These are phyloP conservation scores for Rhodamnia argentea DNA, from an alignment of 345 rosid genomes.

Conservation along the genomic window DNA sequence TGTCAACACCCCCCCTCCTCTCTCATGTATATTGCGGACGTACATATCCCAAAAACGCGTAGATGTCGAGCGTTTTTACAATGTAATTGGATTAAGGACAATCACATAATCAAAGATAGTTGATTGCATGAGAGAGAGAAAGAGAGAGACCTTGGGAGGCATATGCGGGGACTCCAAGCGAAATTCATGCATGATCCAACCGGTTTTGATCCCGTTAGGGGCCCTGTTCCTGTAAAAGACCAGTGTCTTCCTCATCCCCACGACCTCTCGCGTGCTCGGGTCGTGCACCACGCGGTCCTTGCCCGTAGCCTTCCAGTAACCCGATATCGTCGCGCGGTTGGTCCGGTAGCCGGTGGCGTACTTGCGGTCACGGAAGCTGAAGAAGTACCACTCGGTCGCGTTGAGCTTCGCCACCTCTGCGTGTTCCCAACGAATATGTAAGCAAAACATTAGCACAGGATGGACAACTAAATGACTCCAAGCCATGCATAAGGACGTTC, in stretches of 20 bases:
- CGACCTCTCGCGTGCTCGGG: constrained; percentile 60
- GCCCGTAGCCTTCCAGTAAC: constrained; percentile 98
- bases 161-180: constrained; percentile 85
- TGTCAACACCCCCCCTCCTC: neutral
- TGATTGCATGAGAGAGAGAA: neutral
- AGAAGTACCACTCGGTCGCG: constrained; percentile 96
- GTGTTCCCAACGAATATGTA: neutral
- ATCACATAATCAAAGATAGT: neutral
- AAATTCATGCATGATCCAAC: constrained; percentile 99
- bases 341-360: constrained; percentile 92
- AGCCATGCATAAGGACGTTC: neutral
- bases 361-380: constrained; percentile 87
- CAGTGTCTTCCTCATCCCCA: constrained; percentile 95
- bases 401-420: constrained; percentile 89
- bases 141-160: constrained; percentile 76
- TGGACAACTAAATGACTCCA: neutral
- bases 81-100: neutral
- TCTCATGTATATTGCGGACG: neutral
- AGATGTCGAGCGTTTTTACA: neutral
- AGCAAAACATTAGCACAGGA: neutral
- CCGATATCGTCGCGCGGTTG: constrained; percentile 84
- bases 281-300: constrained; percentile 89
- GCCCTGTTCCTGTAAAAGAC: constrained; percentile 95
- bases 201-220: constrained; percentile 85
- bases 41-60: neutral